These are phyloP conservation scores for Vitis rotundifolia DNA, from an alignment of 164 flowering plant species.

Conservation along the genomic window DNA sequence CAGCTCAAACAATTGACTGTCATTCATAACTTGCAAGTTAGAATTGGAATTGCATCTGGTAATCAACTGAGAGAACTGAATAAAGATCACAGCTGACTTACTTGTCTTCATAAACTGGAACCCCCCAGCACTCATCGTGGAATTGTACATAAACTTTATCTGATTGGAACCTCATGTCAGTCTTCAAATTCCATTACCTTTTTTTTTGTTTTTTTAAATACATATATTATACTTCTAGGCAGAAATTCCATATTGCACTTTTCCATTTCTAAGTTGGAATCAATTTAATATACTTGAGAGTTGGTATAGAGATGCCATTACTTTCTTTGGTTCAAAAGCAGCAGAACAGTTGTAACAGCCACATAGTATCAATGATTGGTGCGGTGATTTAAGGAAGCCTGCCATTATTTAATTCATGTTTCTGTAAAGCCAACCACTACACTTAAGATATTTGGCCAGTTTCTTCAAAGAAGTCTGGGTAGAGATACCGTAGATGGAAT, in stretches of 20 bases:
- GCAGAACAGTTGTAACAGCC: background rate
- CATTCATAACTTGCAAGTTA: constrained; percentile 3
- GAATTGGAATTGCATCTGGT: background rate
- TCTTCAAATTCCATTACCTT: too few species aligned
- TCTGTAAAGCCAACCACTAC: too few species aligned
- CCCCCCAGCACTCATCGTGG: constrained; percentile 92
- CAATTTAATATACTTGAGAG: background rate
- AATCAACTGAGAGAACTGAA: too few species aligned
- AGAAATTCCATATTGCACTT: background rate
- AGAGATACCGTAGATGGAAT: too few species aligned
- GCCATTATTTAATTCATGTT: too few species aligned
- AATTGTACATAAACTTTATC: constrained; percentile 70
- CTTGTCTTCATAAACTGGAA: constrained; percentile 86
- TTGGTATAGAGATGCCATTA: background rate
- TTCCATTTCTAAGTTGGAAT: background rate
- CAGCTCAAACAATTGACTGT: constrained; percentile 81
- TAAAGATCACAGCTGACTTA: constrained; percentile 22
- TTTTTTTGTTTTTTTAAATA: background rate
- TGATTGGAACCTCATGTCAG: constrained; percentile 19
- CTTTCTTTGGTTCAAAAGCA: background rate
- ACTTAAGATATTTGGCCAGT: too few species aligned
- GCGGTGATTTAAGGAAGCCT: too few species aligned
- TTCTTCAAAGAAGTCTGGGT: too few species aligned
- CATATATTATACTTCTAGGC: background rate
- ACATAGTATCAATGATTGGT: background rate